Evolutionary conservation across 345 rosid genomes (phyloP).

Genomic region (Cardamine resedifolia): DNA sequence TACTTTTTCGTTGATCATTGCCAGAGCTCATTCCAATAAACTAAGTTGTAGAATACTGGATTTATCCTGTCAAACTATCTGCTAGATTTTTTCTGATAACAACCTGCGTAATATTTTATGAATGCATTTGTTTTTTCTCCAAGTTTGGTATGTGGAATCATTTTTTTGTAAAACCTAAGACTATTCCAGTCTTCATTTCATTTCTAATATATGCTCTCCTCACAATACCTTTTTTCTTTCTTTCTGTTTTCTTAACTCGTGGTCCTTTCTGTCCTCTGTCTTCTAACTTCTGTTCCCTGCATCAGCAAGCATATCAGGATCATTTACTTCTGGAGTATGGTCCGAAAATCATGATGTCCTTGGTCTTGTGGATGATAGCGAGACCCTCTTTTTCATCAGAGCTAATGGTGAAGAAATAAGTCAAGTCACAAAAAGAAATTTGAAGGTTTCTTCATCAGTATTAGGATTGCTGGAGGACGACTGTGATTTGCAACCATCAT

Average conservation of each 20-base stretch:
- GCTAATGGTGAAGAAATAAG: slow-evolving; percentile 83
- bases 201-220: slow-evolving; percentile 9
- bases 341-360: slow-evolving; percentile 80
- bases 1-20: neutral
- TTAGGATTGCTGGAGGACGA: slow-evolving; percentile 64
- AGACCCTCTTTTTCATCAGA: slow-evolving; percentile 69
- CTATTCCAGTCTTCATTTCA: neutral
- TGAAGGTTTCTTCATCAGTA: slow-evolving; percentile 61
- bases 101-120: neutral
- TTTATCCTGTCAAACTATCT: slow-evolving; percentile 7
- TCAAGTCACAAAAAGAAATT: slow-evolving; percentile 53
- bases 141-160: neutral
- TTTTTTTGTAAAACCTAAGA: neutral
- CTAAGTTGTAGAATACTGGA: neutral
- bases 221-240: neutral
- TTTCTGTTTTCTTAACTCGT: neutral
- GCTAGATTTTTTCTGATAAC: neutral
- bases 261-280: slow-evolving; percentile 15
- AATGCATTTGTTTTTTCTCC: neutral
- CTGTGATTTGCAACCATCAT: slow-evolving; percentile 47
- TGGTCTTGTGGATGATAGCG: slow-evolving; percentile 68
- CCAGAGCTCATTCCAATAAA: neutral
- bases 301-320: slow-evolving; percentile 52
- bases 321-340: slow-evolving; percentile 77
- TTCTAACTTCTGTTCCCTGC: slow-evolving; percentile 36